These are phyloP conservation scores for Ceratobasidium theobromae DNA, from an alignment of 1,284 basidiomycete genomes.

Conservation along the genomic window DNA sequence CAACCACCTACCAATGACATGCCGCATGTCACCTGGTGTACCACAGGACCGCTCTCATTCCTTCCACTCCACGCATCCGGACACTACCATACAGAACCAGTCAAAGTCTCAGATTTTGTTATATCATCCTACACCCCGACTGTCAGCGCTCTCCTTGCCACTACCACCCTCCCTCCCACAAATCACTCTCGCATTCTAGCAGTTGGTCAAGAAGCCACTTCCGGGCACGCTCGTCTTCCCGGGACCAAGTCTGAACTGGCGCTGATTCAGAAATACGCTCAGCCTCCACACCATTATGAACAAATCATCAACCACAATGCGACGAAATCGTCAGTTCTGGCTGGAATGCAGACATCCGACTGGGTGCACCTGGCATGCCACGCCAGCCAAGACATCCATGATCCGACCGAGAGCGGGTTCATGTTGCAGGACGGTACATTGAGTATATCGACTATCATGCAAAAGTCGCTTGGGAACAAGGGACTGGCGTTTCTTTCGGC, in stretches of 20 bases:
- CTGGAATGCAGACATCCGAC: background rate
- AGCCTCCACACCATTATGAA: background rate
- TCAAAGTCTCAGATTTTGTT: background rate
- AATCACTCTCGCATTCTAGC: background rate
- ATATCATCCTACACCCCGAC: slow-evolving; percentile 18
- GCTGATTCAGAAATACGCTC: background rate
- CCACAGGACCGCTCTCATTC: slow-evolving; percentile 3
- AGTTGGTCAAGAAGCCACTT: slow-evolving; percentile 5
- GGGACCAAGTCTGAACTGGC: background rate
- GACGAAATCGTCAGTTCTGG: background rate
- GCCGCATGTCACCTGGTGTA: slow-evolving; percentile 17
- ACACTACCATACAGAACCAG: background rate
- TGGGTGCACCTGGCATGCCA: slow-evolving; percentile 30
- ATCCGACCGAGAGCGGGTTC: slow-evolving; percentile 10
- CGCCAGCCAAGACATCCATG: background rate
- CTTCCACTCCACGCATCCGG: slow-evolving; percentile 25
- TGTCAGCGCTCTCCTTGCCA: background rate
- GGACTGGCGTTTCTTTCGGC: slow-evolving; percentile 29
- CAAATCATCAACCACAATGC: background rate
- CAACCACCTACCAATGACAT: background rate
- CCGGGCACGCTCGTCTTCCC: background rate
- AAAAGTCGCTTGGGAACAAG: background rate
- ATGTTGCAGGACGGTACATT: slow-evolving; percentile 6
- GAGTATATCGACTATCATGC: slow-evolving; percentile 1
- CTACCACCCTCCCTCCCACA: background rate